Percentiles rank a stretch among this genome's conserved stretches.
These are phyloP conservation scores for Geranomyces michiganensis DNA, from an alignment of 192 early-diverging fungal genomes.

Conservation along the genomic window DNA sequence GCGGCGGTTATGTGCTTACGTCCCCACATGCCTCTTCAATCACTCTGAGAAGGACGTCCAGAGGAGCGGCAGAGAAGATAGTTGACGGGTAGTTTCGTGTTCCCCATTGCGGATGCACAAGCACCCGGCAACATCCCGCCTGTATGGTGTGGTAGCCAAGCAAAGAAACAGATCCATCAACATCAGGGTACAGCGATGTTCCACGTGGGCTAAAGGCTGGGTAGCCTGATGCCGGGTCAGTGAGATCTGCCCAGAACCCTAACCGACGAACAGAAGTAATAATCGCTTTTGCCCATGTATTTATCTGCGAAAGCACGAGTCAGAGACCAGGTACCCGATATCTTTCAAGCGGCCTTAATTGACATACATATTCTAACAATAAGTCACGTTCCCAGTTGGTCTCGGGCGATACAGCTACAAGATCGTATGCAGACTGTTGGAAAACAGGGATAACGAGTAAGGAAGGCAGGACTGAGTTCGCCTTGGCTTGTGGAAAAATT, in stretches of 20 bases:
- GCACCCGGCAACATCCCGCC: constrained; percentile 80
- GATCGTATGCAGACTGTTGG: constrained; percentile 72
- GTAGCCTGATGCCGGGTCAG: constrained; percentile 88
- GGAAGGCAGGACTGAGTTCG: constrained; percentile 11
- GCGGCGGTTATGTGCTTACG: not conserved
- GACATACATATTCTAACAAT: constrained; percentile 72
- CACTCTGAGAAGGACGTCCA: constrained; percentile 44
- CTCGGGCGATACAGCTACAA: constrained; percentile 71
- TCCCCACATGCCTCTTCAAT: constrained; percentile 21
- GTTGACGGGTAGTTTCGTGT: constrained; percentile 88
- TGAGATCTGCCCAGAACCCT: constrained; percentile 87
- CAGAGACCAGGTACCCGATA: not conserved
- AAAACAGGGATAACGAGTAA: constrained; percentile 81
- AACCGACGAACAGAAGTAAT: constrained; percentile 52
- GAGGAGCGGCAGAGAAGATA: constrained; percentile 79
- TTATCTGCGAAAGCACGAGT: constrained; percentile 55
- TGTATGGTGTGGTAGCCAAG: constrained; percentile 77
- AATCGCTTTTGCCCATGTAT: constrained; percentile 68
- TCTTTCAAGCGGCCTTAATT: not conserved
- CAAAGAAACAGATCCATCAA: constrained; percentile 75
- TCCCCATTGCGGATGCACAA: constrained; percentile 89
- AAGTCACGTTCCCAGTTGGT: constrained; percentile 81
- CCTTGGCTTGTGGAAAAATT: constrained; percentile 63
- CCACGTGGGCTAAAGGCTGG: constrained; percentile 72
- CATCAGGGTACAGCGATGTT: constrained; percentile 84